phyloP scores from a whole-genome alignment of 768 basidiomycete species.

The Pleurotus eryngii region DNA sequence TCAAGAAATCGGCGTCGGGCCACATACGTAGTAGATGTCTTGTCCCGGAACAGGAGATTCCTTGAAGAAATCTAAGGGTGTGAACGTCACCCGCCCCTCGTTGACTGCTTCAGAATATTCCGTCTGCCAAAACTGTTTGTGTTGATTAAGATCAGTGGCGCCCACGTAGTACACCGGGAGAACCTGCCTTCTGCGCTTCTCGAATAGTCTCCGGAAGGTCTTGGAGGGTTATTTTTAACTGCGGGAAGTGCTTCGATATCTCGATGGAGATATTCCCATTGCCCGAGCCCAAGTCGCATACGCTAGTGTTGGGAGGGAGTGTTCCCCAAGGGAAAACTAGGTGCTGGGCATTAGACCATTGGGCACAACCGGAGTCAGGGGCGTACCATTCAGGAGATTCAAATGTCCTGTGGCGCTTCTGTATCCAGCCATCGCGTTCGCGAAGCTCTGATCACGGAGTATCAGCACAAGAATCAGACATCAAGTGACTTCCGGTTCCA shows the following conservation, averaged over 20 bases:
- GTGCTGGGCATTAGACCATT: not conserved
- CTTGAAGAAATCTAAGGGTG: constrained; percentile 14
- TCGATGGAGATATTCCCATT: constrained; percentile 23
- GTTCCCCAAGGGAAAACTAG: constrained; percentile 25
- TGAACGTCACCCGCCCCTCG: constrained; percentile 13
- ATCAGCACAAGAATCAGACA: too few relatives aligned
- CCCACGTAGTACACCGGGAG: not conserved
- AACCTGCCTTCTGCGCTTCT: constrained; percentile 15
- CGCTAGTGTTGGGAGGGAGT: constrained; percentile 16
- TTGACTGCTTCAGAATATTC: constrained; percentile 9
- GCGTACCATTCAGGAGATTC: not conserved
- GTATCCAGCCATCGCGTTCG: constrained; percentile 1
- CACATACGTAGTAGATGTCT: constrained; percentile 16
- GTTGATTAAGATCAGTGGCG: not conserved
- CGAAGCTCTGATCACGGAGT: not conserved
- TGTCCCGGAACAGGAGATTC: constrained; percentile 8
- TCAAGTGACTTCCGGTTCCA: too few relatives aligned
- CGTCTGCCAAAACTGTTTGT: constrained; percentile 13
- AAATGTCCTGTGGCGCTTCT: not conserved
- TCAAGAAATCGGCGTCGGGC: too few relatives aligned
- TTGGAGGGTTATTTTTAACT: constrained; percentile 25
- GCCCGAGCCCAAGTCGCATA: constrained; percentile 31
- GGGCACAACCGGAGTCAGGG: not conserved
- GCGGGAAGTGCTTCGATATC: constrained; percentile 20
- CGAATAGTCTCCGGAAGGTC: constrained; percentile 20